These are phyloP conservation scores for Ceratocystis ficicola DNA, from an alignment of 2,329 filamentous ascomycete species.

Conservation along the genomic window DNA sequence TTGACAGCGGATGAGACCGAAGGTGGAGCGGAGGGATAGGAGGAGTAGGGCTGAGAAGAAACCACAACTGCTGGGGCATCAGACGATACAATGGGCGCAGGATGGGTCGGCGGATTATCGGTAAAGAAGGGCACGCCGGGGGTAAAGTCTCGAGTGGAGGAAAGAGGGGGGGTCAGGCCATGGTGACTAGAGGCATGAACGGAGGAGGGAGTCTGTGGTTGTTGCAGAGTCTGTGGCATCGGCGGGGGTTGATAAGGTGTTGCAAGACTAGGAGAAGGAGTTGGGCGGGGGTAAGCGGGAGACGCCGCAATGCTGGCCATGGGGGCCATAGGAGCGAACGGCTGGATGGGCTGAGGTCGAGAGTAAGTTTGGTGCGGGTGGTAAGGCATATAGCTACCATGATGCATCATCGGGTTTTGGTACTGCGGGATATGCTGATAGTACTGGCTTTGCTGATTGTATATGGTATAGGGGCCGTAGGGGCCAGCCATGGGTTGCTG, in stretches of 20 bases:
- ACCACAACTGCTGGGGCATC: slow-evolving; percentile 15
- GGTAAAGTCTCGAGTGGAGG: slow-evolving; percentile 19
- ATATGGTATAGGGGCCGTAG: slow-evolving; percentile 15
- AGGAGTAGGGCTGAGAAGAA: slow-evolving; percentile 19
- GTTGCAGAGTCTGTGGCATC: slow-evolving; percentile 31
- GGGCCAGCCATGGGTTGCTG: slow-evolving; percentile 13
- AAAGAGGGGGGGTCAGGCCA: slow-evolving; percentile 18
- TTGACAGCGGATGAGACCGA: slow-evolving; percentile 13
- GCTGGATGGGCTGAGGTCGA: slow-evolving; percentile 42
- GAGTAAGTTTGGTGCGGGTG: slow-evolving; percentile 30
- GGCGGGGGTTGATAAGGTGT: slow-evolving; percentile 46
- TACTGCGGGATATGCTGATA: slow-evolving; percentile 29
- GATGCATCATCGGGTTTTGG: slow-evolving; percentile 33
- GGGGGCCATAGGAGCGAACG: slow-evolving; percentile 38
- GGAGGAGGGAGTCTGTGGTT: slow-evolving; percentile 42
- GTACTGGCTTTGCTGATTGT: slow-evolving; percentile 27
- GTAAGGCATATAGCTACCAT: slow-evolving; percentile 38
- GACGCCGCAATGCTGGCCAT: slow-evolving; percentile 4
- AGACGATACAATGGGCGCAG: slow-evolving; percentile 15
- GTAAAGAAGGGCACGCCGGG: slow-evolving; percentile 19
- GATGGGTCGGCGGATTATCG: not conserved
- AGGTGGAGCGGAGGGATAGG: slow-evolving; percentile 13
- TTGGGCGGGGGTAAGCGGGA: slow-evolving; percentile 33
- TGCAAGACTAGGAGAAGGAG: slow-evolving; percentile 42
- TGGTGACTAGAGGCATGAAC: slow-evolving; percentile 34